phyloP scores from a whole-genome alignment of 2,329 filamentous ascomycete species.

The Periconia sp. region DNA sequence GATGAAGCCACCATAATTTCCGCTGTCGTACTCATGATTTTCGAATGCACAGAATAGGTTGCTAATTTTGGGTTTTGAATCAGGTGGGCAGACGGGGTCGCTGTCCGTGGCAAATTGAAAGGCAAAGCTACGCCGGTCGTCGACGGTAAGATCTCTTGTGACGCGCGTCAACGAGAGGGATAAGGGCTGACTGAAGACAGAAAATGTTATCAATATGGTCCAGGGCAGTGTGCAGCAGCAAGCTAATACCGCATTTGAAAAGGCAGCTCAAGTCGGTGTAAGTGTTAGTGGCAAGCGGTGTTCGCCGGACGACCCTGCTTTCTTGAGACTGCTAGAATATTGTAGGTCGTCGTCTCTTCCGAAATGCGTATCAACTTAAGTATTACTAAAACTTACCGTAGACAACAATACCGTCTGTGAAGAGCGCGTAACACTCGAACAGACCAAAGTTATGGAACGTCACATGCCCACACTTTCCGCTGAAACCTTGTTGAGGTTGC shows the following conservation, averaged over 20 bases:
- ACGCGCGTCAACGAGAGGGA: neutral
- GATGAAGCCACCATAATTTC: neutral
- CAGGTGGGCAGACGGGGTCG: conserved; percentile 39
- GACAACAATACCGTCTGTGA: conserved; percentile 19
- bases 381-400: conserved; percentile 3
- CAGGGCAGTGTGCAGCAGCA: conserved; percentile 14
- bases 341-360: conserved; percentile 13
- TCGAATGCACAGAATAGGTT: neutral
- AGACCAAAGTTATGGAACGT: conserved; percentile 9
- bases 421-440: conserved; percentile 4
- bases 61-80: neutral
- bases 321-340: conserved; percentile 18
- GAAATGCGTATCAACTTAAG: neutral
- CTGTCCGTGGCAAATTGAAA: conserved; percentile 27
- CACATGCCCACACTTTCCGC: conserved; percentile 13
- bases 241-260: conserved; percentile 11
- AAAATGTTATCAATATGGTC: conserved; percentile 15
- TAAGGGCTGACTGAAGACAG: conserved; percentile 5
- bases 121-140: conserved; percentile 25
- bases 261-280: conserved; percentile 17
- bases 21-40: neutral
- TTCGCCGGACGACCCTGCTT: conserved; percentile 3
- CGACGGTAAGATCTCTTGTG: conserved; percentile 15
- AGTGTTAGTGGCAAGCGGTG: conserved; percentile 8
- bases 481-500: conserved; percentile 13